Evolutionary conservation across 1,139 yeast species (phyloP), one percentile per base, ranked within the genome.

Genomic region (Pichia sp.): DNA sequence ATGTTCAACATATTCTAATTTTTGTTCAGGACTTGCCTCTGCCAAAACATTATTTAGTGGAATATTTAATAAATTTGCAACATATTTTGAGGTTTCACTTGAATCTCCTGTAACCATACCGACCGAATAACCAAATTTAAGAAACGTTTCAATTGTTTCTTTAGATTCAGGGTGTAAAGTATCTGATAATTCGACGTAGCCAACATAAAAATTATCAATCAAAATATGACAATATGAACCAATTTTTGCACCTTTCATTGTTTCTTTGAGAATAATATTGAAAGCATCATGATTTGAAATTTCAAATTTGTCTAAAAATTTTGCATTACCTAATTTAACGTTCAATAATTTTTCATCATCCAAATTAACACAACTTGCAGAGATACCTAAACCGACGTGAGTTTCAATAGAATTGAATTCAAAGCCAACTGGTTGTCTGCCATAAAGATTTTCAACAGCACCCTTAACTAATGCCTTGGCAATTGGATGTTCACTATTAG

Each of bases 61-160:
- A 18, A 93, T 81, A 1, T 88, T 93, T 35, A 87, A 73, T 41
- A 74, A 72, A 10, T 59, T 53, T 0, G 94, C 96, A 29, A 87
- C 75, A 42, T 70, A 69, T 30, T 64, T 57, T 0, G 96, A 94
- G 1, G 85, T 78, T 21, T 66, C 66, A 6, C 61, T 62, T 45
- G 78, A 76, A 59, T 91, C 99, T 34, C 99, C 99, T 1, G 96
- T 87, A 2, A 91, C 85, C 76, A 91, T 80, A 7, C 89, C 95
- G n/a, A 88, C 80, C 11, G 72, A 69, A 52, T 77, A 74, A 0
- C 84, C 81, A 42, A 69, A 66, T 1, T 62, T 55, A 41, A 66
- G 69, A 40, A 91, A 68, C 46, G 76, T 72, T 21, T 70, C 63
- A 14, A 91, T 65, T 0, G 87, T 80, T 2, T 69, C 70, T 26